Percentiles rank a stretch among this genome's conserved stretches.
phyloP scores from a whole-genome alignment of 2,329 filamentous ascomycete species.

The Myriangium duriaei region DNA sequence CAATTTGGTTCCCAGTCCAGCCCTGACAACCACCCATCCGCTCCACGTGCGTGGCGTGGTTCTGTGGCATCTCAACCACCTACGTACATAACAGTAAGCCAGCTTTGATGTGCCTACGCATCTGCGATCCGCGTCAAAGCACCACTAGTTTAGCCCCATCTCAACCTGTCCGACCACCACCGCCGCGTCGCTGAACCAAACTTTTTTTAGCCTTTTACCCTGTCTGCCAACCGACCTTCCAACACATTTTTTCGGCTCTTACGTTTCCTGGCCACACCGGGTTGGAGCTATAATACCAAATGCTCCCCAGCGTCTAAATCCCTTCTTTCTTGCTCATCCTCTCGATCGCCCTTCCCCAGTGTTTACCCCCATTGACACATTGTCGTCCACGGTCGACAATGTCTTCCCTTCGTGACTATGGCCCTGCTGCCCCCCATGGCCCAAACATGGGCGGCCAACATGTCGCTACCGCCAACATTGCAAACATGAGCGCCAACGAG shows the following conservation, averaged over 20 bases:
- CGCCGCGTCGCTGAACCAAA: too few relatives aligned
- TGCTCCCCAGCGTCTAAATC: background rate
- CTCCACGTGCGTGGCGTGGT: too few relatives aligned
- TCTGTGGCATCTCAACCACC: too few relatives aligned
- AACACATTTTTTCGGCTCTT: background rate
- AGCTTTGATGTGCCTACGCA: too few relatives aligned
- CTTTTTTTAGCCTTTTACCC: too few relatives aligned
- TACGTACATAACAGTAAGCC: too few relatives aligned
- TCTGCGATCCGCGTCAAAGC: too few relatives aligned
- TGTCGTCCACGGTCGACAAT: conserved; percentile 9
- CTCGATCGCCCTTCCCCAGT: background rate
- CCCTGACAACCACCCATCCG: too few relatives aligned
- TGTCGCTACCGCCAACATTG: conserved; percentile 29
- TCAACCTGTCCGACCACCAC: too few relatives aligned
- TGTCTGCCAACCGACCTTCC: too few relatives aligned
- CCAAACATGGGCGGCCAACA: conserved; percentile 34
- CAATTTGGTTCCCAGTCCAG: too few relatives aligned
- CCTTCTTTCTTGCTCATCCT: background rate
- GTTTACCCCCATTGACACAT: background rate
- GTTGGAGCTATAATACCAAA: background rate
- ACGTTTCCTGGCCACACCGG: background rate
- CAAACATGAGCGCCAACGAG: conserved; percentile 45
- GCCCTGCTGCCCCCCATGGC: conserved; percentile 35
- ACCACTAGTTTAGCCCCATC: too few relatives aligned
- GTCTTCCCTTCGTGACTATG: conserved; percentile 34